Percentiles rank a stretch among this genome's conserved stretches.
phyloP scores from a whole-genome alignment of 805 yeast genomes.

The Barnettozyma californica region DNA sequence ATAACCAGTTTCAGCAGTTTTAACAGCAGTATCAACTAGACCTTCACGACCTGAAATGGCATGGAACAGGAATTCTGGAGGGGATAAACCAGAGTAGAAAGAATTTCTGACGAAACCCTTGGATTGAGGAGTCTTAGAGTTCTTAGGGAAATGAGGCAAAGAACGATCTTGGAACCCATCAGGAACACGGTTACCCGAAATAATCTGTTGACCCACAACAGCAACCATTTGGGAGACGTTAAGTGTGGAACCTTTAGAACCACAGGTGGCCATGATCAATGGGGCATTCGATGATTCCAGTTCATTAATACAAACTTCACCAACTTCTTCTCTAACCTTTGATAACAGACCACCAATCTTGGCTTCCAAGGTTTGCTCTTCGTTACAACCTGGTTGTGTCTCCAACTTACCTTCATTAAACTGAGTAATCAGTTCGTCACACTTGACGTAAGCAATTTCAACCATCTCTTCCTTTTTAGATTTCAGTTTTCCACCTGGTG shows the following conservation, averaged over 20 bases:
- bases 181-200: constrained; percentile 97
- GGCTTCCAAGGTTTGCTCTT: constrained; percentile 96
- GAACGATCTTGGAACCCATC: constrained; percentile 99
- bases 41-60: constrained; percentile 99
- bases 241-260: constrained; percentile 96
- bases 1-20: constrained; percentile 98
- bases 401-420: constrained; percentile 84
- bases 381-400: constrained; percentile 98
- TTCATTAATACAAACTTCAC: constrained; percentile 94
- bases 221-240: constrained; percentile 99
- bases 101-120: constrained; percentile 97
- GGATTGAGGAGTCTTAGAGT: constrained; percentile 94
- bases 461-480: constrained; percentile 81
- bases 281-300: constrained; percentile 91
- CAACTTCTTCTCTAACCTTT: constrained; percentile 97
- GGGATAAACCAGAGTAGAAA: constrained; percentile 87
- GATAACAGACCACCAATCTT: constrained; percentile 94
- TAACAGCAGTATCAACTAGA: constrained; percentile 97
- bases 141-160: constrained; percentile 91
- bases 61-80: constrained; percentile 96
- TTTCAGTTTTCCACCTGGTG: constrained; percentile 79
- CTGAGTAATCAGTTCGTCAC: constrained; percentile 82
- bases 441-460: constrained; percentile 81
- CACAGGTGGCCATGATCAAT: constrained; percentile 97
- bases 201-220: constrained; percentile 98